Conservation (phyloP, 306 rosid species). For the Corylus americana region DNA sequence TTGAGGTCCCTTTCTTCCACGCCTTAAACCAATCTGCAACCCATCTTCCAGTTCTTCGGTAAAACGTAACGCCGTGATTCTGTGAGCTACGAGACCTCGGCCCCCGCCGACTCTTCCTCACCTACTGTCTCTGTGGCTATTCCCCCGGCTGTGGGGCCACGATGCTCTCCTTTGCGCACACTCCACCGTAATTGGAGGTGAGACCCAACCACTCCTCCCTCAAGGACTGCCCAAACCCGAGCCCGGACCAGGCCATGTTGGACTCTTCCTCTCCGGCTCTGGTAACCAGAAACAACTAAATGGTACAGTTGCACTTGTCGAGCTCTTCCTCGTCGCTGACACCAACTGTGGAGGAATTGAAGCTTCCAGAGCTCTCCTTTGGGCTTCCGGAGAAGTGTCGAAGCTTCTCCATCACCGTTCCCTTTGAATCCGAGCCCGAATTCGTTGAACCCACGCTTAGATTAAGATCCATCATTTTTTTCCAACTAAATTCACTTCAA, state of each 20-base stretch:
- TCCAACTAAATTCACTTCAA: neutral
- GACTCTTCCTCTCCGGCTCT: slow-evolving; percentile 26
- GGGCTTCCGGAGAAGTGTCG: slow-evolving; percentile 28
- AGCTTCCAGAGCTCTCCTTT: slow-evolving; percentile 72
- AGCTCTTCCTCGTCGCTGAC: slow-evolving; percentile 40
- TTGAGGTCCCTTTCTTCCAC: no score
- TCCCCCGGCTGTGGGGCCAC: slow-evolving; percentile 37
- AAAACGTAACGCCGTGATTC: slow-evolving; percentile 92
- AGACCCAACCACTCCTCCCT: slow-evolving; percentile 47
- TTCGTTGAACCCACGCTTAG: slow-evolving; percentile 46
- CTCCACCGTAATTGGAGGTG: slow-evolving; percentile 26
- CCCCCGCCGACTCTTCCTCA: slow-evolving; percentile 84
- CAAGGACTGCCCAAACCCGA: slow-evolving; percentile 8
- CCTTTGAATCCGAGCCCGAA: slow-evolving; percentile 31
- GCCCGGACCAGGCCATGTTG: slow-evolving; percentile 11
- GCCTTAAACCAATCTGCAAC: neutral
- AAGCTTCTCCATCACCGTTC: slow-evolving; percentile 28
- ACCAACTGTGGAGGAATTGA: slow-evolving; percentile 61
- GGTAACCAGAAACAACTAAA: slow-evolving; percentile 62
- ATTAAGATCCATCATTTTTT: slow-evolving; percentile 81
- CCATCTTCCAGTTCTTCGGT: slow-evolving; percentile 93
- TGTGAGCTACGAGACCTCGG: slow-evolving; percentile 92
- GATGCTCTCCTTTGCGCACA: slow-evolving; percentile 32
- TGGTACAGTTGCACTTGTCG: slow-evolving; percentile 35
- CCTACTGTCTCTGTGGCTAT: slow-evolving; percentile 32